phyloP scores from a whole-genome alignment of 2,329 filamentous ascomycete species.

The Purpureocillium takamizusanense region DNA sequence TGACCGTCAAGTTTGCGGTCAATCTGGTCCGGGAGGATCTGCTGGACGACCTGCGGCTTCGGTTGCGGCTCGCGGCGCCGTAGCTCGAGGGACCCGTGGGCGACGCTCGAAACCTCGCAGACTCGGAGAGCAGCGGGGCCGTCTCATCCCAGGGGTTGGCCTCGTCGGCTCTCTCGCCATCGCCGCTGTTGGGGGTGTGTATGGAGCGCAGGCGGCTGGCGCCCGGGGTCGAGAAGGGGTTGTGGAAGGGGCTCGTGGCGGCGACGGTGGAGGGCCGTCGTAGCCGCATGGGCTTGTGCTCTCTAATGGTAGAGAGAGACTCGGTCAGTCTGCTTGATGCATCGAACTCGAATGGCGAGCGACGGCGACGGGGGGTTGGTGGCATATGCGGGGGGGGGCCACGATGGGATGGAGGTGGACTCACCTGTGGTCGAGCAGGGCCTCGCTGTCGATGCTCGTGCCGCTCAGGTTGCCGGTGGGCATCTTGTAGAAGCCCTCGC shows the following conservation, averaged over 20 bases:
- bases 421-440: slow-evolving; percentile 77
- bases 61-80: slow-evolving; percentile 26
- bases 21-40: slow-evolving; percentile 40
- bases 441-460: slow-evolving; percentile 84
- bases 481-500: slow-evolving; percentile 40
- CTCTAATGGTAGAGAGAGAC: too few relatives aligned
- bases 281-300: slow-evolving; percentile 53
- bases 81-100: slow-evolving; percentile 24
- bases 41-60: slow-evolving; percentile 39
- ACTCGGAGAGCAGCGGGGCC: slow-evolving; percentile 42
- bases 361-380: too few relatives aligned
- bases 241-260: slow-evolving; percentile 22
- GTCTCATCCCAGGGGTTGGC: slow-evolving; percentile 37
- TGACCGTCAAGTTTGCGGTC: slow-evolving; percentile 19
- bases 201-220: slow-evolving; percentile 26
- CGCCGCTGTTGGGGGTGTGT: slow-evolving; percentile 28
- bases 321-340: too few relatives aligned
- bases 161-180: slow-evolving; percentile 34
- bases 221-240: slow-evolving; percentile 17
- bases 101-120: slow-evolving; percentile 12
- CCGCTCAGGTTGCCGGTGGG: slow-evolving; percentile 57
- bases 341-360: background rate
- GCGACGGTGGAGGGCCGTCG: slow-evolving; percentile 48
- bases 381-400: too few relatives aligned
- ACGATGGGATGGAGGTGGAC: slow-evolving; percentile 6